These are phyloP conservation scores for Aschersonia sp. DNA, from an alignment of 2,329 filamentous ascomycete species.

Conservation along the genomic window DNA sequence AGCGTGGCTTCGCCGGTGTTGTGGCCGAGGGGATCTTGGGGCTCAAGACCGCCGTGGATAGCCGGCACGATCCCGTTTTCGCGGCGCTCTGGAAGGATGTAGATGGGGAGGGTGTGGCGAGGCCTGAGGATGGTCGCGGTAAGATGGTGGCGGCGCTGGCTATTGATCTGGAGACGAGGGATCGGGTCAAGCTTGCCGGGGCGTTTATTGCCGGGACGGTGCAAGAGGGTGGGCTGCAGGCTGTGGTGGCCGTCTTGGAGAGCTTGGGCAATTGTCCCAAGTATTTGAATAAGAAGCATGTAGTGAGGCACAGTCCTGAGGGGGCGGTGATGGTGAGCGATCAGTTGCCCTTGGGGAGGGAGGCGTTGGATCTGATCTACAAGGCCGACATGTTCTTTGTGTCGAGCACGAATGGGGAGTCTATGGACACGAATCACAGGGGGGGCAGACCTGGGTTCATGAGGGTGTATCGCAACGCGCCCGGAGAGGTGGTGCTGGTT, in stretches of 20 bases:
- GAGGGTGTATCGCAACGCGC: slow-evolving; percentile 46
- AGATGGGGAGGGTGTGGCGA: slow-evolving; percentile 25
- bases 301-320: slow-evolving; percentile 30
- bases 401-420: slow-evolving; percentile 46
- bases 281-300: slow-evolving; percentile 63
- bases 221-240: slow-evolving; percentile 32
- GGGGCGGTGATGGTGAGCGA: slow-evolving; percentile 32
- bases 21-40: slow-evolving; percentile 51
- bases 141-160: slow-evolving; percentile 38
- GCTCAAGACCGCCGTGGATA: slow-evolving; percentile 46
- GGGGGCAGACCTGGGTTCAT: slow-evolving; percentile 65
- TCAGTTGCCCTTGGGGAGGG: slow-evolving; percentile 28
- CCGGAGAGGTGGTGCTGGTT: slow-evolving; percentile 34
- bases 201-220: slow-evolving; percentile 45
- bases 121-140: slow-evolving; percentile 21
- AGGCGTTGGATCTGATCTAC: slow-evolving; percentile 43
- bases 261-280: slow-evolving; percentile 77
- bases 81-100: slow-evolving; percentile 41
- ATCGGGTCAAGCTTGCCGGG: slow-evolving; percentile 62
- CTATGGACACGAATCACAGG: slow-evolving; percentile 77
- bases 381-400: slow-evolving; percentile 68
- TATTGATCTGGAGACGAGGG: slow-evolving; percentile 35
- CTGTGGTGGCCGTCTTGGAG: slow-evolving; percentile 57
- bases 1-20: slow-evolving; percentile 49
- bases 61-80: slow-evolving; percentile 54